Base-by-base conservation (phyloP, 305 asterid genomes). In the Rubia balearica region DNA sequence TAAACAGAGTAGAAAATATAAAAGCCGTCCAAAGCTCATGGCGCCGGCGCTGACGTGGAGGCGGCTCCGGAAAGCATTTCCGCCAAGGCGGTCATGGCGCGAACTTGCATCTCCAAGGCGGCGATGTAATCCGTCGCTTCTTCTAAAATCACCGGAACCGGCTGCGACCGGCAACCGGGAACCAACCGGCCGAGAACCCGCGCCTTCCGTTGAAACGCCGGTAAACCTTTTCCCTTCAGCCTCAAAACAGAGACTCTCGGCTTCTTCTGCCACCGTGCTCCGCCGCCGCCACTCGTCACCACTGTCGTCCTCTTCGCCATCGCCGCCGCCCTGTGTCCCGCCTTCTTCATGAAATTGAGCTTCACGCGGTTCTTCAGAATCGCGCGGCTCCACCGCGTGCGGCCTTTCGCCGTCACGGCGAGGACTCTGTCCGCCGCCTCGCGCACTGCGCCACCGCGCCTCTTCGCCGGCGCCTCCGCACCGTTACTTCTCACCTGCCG, bases 31-130 rank as follows among this genome's bases (percentile, higher is more conserved):
- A 65, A 80, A 22, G 16, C 5, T 22, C 69, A 61, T 73, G 71
- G 46, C 12, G 24, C 6, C 5, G 22, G 48, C 21, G 72, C 21
- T 24, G 73, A 68, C 27, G 75, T 68, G 19, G 85, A 68, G 40
- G 90, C 74, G 40, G 90, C 75, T 36, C 82, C 89, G 17, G 95
- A 82, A 30, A 93, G 96, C 14, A 86, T 83, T 69, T 86, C 89
- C 72, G 96, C 89, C 68, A 93, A 73, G 51, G 96, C 87, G 78
- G 87, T 89, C 98, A 93, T 93, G 78, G 97, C 97, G 74, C 95
- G 84, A 10, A 93, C 92, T 90, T 91, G 99, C 99, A 94, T 91
- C 86, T 94, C 83, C 17, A 94, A 95, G 43, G 99, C 99, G 16
- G 99, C 86, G 14, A 94, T 94, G 49, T 91, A 94, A 83, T 94